Evolutionary conservation across 139 green algal genomes (phyloP), one percentile per base, ranked within the genome.

Genomic region (Closterium sp.): DNA sequence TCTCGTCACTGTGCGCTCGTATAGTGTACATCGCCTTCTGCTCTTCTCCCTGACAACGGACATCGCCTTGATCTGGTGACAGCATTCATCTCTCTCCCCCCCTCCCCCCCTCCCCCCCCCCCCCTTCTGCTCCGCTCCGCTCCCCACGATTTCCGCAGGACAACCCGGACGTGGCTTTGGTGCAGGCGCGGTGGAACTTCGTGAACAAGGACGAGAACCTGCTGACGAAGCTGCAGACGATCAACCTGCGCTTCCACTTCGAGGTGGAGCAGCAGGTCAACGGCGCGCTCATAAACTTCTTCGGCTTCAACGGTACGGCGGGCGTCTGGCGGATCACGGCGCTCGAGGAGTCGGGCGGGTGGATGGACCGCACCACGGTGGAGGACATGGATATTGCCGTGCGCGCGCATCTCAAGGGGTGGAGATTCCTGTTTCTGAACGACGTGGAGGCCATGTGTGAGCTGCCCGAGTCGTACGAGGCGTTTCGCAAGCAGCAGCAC

Each of bases 401-500:
- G 69, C 93, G 97, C 32, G 95, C 97, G 33, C 97, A 97, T 85
- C 85, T 98, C 84, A 95, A 95, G 85, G 97, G 97, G 88, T 98
- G 97, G 97, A 96, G 95, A 90, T 96, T 96, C 33, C 95, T 98
- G 81, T 98, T 97, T 93, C 91, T 98, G 30, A 94, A 97, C 19
- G 94, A 98, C 86, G 94, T 97, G n/a, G 97, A 96, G 90, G 91
- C 94, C 88, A 90, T 28, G 33, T 97, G 97, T 90, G 96, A 98
- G 96, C 96, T 99, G 66, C 98, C 98, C 28, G 96, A 95, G 91
- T 97, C 95, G 86, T 97, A 99, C 91, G 97, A 96, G 34, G 97
- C 97, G 3, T 99, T 98, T 96, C 96, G 97, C 94, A 99, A 98
- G 94, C 98, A 99, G 96, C 98, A 99, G 95, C 98, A 99, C 95